These are phyloP conservation scores for Neurospora sp. DNA, from an alignment of 2,329 filamentous ascomycete genomes.

Conservation along the genomic window DNA sequence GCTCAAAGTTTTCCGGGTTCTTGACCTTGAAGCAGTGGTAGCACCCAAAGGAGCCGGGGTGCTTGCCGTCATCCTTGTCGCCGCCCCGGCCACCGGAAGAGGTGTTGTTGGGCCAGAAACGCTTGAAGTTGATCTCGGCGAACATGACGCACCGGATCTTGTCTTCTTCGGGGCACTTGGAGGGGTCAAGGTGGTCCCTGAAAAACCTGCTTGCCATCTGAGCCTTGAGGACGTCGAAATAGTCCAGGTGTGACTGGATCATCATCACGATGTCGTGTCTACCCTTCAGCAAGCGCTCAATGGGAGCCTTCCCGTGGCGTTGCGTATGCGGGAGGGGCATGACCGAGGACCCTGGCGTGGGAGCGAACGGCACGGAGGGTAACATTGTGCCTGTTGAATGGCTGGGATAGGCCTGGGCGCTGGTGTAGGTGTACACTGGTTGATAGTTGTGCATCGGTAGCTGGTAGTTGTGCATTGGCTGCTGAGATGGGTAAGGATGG, in stretches of 20 bases:
- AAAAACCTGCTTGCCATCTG: constrained; percentile 8
- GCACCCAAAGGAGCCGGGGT: constrained; percentile 11
- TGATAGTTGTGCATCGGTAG: constrained; percentile 8
- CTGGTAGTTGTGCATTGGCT: neutral
- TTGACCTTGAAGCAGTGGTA: constrained; percentile 15
- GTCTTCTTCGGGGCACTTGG: constrained; percentile 3
- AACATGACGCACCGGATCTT: constrained; percentile 10
- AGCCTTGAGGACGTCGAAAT: constrained; percentile 5
- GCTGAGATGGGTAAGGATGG: constrained; percentile 4
- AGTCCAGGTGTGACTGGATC: constrained; percentile 8
- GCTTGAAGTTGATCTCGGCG: constrained; percentile 12
- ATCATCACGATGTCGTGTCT: constrained; percentile 3
- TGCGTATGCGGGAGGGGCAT: neutral
- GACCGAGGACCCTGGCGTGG: neutral
- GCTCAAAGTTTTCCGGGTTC: constrained; percentile 12
- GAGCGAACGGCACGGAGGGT: neutral
- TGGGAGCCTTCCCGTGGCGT: neutral
- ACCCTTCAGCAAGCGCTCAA: neutral
- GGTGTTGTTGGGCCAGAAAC: constrained; percentile 7
- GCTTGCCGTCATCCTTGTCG: constrained; percentile 4
- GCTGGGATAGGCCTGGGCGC: constrained; percentile 5
- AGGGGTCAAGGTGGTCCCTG: constrained; percentile 9
- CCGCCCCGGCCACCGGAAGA: neutral
- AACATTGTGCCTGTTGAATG: neutral
- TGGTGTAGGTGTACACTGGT: constrained; percentile 5